Evolutionary conservation across 805 yeast species (phyloP).

Genomic region (Candida quercuum): DNA sequence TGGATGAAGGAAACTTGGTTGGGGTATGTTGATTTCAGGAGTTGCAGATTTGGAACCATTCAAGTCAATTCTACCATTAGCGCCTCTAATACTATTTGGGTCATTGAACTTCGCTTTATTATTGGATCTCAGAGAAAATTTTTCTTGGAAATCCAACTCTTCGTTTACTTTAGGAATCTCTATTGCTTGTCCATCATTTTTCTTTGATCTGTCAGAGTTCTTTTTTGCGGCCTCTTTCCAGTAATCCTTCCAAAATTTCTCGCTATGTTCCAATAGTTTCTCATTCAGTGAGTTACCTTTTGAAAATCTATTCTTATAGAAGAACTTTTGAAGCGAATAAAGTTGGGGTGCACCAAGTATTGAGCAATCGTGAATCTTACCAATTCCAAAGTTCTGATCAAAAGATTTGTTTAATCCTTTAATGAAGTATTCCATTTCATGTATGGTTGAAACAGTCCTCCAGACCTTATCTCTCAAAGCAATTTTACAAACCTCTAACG

Average conservation of each 20-base stretch:
- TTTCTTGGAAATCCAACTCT: constrained; percentile 20
- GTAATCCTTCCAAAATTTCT: constrained; percentile 47
- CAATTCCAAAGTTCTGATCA: constrained; percentile 38
- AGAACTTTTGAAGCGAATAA: constrained; percentile 44
- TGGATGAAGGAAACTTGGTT: too few relatives aligned
- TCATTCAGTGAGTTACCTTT: constrained; percentile 25
- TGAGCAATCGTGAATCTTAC: constrained; percentile 26
- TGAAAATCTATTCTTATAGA: constrained; percentile 46
- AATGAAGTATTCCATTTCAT: constrained; percentile 61
- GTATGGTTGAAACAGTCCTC: constrained; percentile 52
- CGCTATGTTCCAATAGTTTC: constrained; percentile 30
- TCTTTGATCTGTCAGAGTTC: constrained; percentile 32
- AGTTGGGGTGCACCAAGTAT: constrained; percentile 61
- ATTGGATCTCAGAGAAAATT: constrained; percentile 10
- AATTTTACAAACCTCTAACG: constrained; percentile 38
- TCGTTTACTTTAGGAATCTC: constrained; percentile 22
- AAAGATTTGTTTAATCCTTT: constrained; percentile 38
- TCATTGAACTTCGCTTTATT: constrained; percentile 8
- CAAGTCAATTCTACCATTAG: constrained; percentile 10
- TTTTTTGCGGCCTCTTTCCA: constrained; percentile 40
- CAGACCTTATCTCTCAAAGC: constrained; percentile 52
- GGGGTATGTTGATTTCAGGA: too few relatives aligned
- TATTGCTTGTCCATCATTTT: constrained; percentile 29
- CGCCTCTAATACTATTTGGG: constrained; percentile 5
- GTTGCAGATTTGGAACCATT: constrained; percentile 4